Percentiles rank a stretch among this genome's conserved stretches.
These are phyloP conservation scores for Malus orientalis DNA, from an alignment of 306 rosid species.

Conservation along the genomic window DNA sequence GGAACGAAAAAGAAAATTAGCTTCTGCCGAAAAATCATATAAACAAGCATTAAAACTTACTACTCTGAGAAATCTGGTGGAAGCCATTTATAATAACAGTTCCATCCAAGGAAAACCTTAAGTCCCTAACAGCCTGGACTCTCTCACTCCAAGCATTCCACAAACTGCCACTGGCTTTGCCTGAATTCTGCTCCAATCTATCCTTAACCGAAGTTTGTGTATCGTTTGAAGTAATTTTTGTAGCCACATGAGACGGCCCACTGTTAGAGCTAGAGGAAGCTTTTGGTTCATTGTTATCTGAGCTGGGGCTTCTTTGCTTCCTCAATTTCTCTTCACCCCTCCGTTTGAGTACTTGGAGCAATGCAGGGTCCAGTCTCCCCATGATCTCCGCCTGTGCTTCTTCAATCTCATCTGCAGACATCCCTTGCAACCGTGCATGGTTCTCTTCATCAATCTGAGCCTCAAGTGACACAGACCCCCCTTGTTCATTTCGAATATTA, in stretches of 20 bases:
- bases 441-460: constrained; percentile 76
- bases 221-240: constrained; percentile 19
- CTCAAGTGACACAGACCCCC: constrained; percentile 35
- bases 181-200: constrained; percentile 16
- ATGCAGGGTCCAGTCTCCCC: constrained; percentile 61
- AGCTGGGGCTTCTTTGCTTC: constrained; percentile 18
- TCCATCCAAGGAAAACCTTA: constrained; percentile 80
- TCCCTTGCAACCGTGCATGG: constrained; percentile 43
- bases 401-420: constrained; percentile 69
- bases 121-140: constrained; percentile 62
- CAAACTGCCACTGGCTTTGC: constrained; percentile 33
- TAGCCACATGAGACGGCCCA: constrained; percentile 11
- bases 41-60: constrained; percentile 31
- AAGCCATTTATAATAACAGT: constrained; percentile 36
- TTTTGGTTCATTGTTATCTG: constrained; percentile 29
- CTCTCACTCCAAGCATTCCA: constrained; percentile 89
- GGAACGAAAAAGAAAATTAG: background rate
- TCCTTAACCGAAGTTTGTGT: constrained; percentile 17
- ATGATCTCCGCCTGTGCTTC: constrained; percentile 68
- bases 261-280: constrained; percentile 15
- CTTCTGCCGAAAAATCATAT: background rate
- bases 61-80: constrained; percentile 25
- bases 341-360: constrained; percentile 46
- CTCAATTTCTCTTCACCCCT: constrained; percentile 63
- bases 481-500: constrained; percentile 25